These are phyloP conservation scores for Pharnaceum exiguum DNA, from an alignment of 148 eudicot species.

Conservation along the genomic window DNA sequence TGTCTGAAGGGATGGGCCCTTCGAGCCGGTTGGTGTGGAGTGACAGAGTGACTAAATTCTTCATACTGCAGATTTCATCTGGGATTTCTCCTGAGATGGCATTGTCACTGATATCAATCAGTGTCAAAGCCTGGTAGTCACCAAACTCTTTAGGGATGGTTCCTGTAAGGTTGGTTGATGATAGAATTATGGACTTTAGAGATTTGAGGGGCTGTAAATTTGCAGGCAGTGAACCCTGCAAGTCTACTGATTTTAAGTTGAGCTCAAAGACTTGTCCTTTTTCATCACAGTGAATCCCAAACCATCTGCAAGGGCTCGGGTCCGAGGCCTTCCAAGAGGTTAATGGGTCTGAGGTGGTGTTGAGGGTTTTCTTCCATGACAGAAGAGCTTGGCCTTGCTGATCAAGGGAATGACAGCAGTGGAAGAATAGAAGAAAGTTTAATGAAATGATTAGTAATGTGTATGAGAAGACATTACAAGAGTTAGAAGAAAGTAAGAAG, in stretches of 20 bases:
- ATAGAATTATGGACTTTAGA: conserved; percentile 39
- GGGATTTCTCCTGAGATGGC: conserved; percentile 70
- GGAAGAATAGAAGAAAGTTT: conserved; percentile 22
- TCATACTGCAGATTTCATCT: conserved; percentile 53
- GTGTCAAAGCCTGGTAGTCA: conserved; percentile 37
- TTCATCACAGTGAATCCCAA: conserved; percentile 56
- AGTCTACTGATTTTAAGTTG: conserved; percentile 38
- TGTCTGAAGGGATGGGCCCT: conserved; percentile 62
- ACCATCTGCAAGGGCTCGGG: conserved; percentile 68
- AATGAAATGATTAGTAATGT: conserved; percentile 18
- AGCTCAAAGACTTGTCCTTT: conserved; percentile 38
- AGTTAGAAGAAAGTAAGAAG: conserved; percentile 22
- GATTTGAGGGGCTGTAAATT: conserved; percentile 45
- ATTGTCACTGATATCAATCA: conserved; percentile 69
- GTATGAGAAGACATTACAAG: conserved; percentile 22
- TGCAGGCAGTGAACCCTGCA: conserved; percentile 73
- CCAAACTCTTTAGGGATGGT: conserved; percentile 69
- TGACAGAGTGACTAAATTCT: conserved; percentile 38
- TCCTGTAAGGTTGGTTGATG: conserved; percentile 78
- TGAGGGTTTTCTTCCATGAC: conserved; percentile 65
- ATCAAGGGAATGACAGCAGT: conserved; percentile 55
- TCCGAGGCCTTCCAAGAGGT: conserved; percentile 56
- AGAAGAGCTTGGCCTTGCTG: conserved; percentile 76
- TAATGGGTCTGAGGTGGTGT: conserved; percentile 35
- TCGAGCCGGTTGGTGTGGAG: conserved; percentile 54